Evolutionary conservation across 495 filamentous ascomycete species (phyloP).

Genomic region (Xylaria palmicola): DNA sequence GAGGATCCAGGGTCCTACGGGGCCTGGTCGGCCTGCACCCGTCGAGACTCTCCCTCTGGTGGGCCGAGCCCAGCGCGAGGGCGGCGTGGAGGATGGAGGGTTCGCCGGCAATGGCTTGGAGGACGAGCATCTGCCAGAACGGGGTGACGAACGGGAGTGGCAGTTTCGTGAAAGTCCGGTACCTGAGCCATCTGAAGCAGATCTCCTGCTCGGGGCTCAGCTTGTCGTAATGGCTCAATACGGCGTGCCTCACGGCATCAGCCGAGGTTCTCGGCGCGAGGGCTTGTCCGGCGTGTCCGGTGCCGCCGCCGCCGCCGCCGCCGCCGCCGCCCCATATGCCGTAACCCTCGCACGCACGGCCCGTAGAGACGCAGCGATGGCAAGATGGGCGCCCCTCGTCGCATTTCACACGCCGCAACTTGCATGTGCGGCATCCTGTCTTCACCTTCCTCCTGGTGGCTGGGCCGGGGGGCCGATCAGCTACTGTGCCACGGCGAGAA

Average conservation of each 20-base stretch:
- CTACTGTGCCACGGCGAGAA: neutral
- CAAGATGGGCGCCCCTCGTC: conserved; percentile 57
- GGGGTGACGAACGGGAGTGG: conserved; percentile 43
- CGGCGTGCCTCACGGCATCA: neutral
- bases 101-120: conserved; percentile 46
- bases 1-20: conserved; percentile 20
- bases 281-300: conserved; percentile 19
- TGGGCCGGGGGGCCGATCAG: neutral
- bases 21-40: neutral
- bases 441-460: conserved; percentile 35
- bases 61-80: conserved; percentile 47
- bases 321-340: conserved; percentile 52
- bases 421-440: conserved; percentile 56
- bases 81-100: conserved; percentile 53
- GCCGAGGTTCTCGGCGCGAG: neutral
- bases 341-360: conserved; percentile 59
- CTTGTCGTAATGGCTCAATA: conserved; percentile 14
- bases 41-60: conserved; percentile 31
- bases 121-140: conserved; percentile 50
- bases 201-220: conserved; percentile 24
- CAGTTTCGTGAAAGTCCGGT: conserved; percentile 41
- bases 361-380: conserved; percentile 52
- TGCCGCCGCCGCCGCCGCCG: conserved; percentile 42
- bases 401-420: conserved; percentile 54
- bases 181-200: conserved; percentile 45